A percentile compares a stretch with the other conserved stretches of the same genome.
These are phyloP conservation scores for Aspergillus homomorphus DNA, from an alignment of 495 filamentous ascomycete genomes.

Conservation along the genomic window DNA sequence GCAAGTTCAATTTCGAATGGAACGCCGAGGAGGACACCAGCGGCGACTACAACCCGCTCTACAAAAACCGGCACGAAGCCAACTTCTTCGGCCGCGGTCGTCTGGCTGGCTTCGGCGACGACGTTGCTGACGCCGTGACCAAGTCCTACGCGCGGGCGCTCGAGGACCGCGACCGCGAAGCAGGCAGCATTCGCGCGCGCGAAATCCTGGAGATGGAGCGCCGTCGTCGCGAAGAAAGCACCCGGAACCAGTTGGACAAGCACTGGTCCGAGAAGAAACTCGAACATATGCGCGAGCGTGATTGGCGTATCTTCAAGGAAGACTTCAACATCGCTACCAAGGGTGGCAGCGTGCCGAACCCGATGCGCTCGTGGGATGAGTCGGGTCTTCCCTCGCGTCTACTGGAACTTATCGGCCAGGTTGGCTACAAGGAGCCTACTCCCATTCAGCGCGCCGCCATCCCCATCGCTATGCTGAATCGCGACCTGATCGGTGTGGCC, in stretches of 20 bases:
- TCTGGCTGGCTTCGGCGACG: constrained; percentile 80
- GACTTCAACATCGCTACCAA: constrained; percentile 97
- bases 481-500: constrained; percentile 96
- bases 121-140: constrained; percentile 65
- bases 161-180: constrained; percentile 72
- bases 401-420: constrained; percentile 76
- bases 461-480: constrained; percentile 86
- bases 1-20: constrained; percentile 99
- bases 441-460: constrained; percentile 93
- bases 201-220: constrained; percentile 89
- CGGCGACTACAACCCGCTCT: constrained; percentile 83
- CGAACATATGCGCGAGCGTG: constrained; percentile 94
- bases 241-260: constrained; percentile 69
- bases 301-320: constrained; percentile 99
- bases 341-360: constrained; percentile 85
- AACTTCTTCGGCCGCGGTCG: constrained; percentile 79
- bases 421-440: constrained; percentile 92
- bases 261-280: constrained; percentile 98
- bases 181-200: constrained; percentile 71
- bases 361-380: constrained; percentile 94
- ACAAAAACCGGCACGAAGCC: constrained; percentile 67
- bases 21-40: constrained; percentile 95
- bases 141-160: constrained; percentile 76
- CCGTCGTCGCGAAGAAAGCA: constrained; percentile 69
- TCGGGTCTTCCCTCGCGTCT: constrained; percentile 75